Evolutionary conservation across 345 rosid species (phyloP), one percentile per base, ranked within the genome.

Genomic region (Crucihimalaya himalaica): DNA sequence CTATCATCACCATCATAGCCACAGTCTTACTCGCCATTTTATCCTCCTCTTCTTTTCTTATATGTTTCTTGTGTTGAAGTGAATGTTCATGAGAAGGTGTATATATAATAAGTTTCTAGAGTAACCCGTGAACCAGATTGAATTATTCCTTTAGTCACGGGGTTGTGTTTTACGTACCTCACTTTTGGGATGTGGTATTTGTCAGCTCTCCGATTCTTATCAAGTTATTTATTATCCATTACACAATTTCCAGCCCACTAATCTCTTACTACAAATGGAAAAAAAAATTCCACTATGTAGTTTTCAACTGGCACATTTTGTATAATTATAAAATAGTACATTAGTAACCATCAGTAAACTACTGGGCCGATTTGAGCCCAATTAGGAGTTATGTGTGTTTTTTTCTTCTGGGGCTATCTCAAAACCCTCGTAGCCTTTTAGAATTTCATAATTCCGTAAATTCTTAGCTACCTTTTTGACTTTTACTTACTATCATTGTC

Each of bases 21-120:
- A 4, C 5, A 40, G 7, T 55, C 70, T 73, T 63, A 29, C 57
- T 54, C 70, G 47, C 64, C 77, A 73, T 73, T 54, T 63, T 13
- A 53, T 43, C 16, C 6, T 62, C 53, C 37, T 37, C 45, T 6
- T 40, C n/a, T 40, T 40, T 4, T 29, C n/a, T 0, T 29, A 37
- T 37, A 2, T 15, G 1, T 6, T 46, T 15, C 20, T 19, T 62
- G 54, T 63, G 31, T 63, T 72, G 53, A 39, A 60, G 10, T 50
- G 35, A 63, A 63, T 62, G 45, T 29, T 13, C 34, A 62, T 37
- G 53, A 29, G 54, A 21, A 52, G 61, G 8, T 34, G 45, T 40
- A 28, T 51, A 42, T 39, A 39, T 62, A 72, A 29, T 40, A 20
- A 19, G 70, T 18, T 5, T 5, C 5, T 19, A 2, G 20, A 62